Evolutionary conservation across 495 filamentous ascomycete genomes (phyloP).

Genomic region (Tuber umbilicatum): DNA sequence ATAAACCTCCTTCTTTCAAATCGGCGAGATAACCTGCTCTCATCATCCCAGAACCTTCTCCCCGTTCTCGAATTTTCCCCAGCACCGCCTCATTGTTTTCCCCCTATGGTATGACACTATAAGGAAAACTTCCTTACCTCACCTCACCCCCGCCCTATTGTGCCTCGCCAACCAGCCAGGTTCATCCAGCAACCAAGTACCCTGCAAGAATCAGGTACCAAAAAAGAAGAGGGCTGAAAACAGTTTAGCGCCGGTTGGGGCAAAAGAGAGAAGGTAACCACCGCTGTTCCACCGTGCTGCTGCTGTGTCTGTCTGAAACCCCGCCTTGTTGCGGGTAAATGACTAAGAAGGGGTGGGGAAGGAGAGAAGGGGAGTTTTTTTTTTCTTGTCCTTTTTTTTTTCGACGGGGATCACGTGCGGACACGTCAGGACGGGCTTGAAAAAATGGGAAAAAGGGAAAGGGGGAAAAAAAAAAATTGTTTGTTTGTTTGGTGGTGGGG

Average conservation of each 20-base stretch:
- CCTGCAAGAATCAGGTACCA: constrained; percentile 2
- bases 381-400: neutral
- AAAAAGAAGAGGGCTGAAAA: neutral
- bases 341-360: neutral
- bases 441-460: neutral
- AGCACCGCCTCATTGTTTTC: neutral
- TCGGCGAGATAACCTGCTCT: neutral
- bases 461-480: neutral
- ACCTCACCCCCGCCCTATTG: neutral
- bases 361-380: neutral
- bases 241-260: neutral
- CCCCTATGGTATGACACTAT: neutral
- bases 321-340: neutral
- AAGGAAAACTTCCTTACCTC: neutral
- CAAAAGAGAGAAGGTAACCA: neutral
- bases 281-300: neutral
- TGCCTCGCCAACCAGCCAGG: neutral
- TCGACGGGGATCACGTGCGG: neutral
- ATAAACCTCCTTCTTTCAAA: neutral
- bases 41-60: neutral
- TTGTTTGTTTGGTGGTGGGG: neutral
- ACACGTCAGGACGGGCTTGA: constrained; percentile 1
- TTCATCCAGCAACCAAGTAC: neutral
- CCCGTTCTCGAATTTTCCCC: neutral
- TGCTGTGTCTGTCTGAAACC: neutral